phyloP scores from a whole-genome alignment of 805 yeast genomes.

The Yarrowia sp. region DNA sequence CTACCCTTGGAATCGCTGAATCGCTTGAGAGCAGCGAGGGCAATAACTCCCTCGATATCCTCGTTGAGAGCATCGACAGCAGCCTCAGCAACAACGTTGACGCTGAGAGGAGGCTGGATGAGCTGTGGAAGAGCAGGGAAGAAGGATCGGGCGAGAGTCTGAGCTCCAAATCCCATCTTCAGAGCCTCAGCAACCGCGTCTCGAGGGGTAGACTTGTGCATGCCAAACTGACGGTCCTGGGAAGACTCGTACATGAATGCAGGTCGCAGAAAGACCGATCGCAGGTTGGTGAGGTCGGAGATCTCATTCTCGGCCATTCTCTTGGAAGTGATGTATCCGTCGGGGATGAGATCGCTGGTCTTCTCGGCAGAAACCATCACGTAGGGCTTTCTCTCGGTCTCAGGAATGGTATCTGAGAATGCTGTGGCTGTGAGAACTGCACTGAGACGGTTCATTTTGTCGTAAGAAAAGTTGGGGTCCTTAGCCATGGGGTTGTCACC shows the following conservation, averaged over 20 bases:
- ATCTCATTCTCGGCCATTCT: conserved; percentile 69
- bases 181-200: conserved; percentile 53
- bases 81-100: conserved; percentile 70
- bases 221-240: conserved; percentile 27
- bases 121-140: conserved; percentile 45
- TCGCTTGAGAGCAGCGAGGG: conserved; percentile 55
- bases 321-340: conserved; percentile 76
- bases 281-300: conserved; percentile 57
- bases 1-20: conserved; percentile 25
- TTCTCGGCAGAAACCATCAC: conserved; percentile 84
- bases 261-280: conserved; percentile 76
- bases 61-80: conserved; percentile 64
- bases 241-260: conserved; percentile 78
- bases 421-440: conserved; percentile 70
- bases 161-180: conserved; percentile 53
- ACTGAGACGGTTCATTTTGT: conserved; percentile 70
- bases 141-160: conserved; percentile 46
- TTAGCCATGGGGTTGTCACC: conserved; percentile 64
- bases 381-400: conserved; percentile 51
- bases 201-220: conserved; percentile 50
- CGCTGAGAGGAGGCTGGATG: conserved; percentile 47
- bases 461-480: conserved; percentile 58
- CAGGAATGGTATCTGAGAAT: conserved; percentile 49
- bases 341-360: conserved; percentile 70
- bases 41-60: conserved; percentile 63